Conservation (phyloP, 2,329 filamentous ascomycete genomes). For the Calonectria pteridis region DNA sequence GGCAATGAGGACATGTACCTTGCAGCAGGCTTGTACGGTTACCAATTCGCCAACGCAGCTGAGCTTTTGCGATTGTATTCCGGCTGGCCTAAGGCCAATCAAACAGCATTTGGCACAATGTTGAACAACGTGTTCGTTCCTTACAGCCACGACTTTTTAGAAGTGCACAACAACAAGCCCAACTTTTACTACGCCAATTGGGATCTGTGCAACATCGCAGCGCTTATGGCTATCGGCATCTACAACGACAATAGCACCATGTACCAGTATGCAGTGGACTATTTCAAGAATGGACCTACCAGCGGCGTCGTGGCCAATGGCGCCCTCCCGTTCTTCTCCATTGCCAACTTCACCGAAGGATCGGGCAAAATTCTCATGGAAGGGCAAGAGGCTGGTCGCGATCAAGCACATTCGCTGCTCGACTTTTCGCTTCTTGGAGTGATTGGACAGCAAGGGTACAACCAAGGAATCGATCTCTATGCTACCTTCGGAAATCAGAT, state of each 20-base stretch:
- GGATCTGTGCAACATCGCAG: conserved; percentile 57
- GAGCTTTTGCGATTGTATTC: conserved; percentile 54
- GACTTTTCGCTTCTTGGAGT: conserved; percentile 54
- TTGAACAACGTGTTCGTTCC: conserved; percentile 6
- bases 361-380: conserved; percentile 44
- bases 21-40: conserved; percentile 57
- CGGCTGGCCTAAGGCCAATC: conserved; percentile 44
- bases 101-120: conserved; percentile 18
- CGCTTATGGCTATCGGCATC: conserved; percentile 56
- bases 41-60: conserved; percentile 59
- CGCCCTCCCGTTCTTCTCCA: conserved; percentile 43
- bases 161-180: conserved; percentile 18
- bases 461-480: conserved; percentile 58
- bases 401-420: conserved; percentile 59
- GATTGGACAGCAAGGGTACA: conserved; percentile 56
- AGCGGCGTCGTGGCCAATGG: conserved; percentile 52
- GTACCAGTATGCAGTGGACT: conserved; percentile 53
- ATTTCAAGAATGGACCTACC: conserved; percentile 54
- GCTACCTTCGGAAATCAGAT: conserved; percentile 23
- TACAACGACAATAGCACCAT: conserved; percentile 57
- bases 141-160: conserved; percentile 4
- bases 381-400: conserved; percentile 42
- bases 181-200: conserved; percentile 22
- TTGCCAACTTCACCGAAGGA: conserved; percentile 42
- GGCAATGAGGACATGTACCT: conserved; percentile 54